These are phyloP conservation scores for Saturnispora diversa DNA, from an alignment of 805 yeast species.

Conservation along the genomic window DNA sequence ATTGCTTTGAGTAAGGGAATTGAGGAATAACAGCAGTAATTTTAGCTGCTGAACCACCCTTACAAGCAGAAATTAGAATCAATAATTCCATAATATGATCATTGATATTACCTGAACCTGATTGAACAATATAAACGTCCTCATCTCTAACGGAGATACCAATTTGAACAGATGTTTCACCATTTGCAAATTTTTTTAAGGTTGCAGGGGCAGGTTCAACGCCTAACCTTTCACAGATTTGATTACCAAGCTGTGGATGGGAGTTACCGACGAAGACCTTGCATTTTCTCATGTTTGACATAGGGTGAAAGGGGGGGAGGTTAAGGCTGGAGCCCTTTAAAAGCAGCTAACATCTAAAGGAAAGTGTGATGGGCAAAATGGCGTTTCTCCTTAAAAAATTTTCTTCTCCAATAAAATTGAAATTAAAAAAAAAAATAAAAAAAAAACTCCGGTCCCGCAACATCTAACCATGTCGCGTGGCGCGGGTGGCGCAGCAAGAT, in stretches of 20 bases:
- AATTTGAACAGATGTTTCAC: conserved; percentile 94
- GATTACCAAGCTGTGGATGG: conserved; percentile 87
- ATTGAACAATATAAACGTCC: conserved; percentile 89
- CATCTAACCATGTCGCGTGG: no score
- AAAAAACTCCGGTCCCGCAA: no score
- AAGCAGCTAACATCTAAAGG: conserved; percentile 2
- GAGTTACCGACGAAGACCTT: conserved; percentile 95
- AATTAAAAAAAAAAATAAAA: not conserved
- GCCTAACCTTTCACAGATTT: conserved; percentile 86
- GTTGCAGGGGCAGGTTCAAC: conserved; percentile 92
- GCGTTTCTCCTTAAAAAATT: no score
- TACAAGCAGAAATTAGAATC: conserved; percentile 88
- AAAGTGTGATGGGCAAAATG: conserved; percentile 1
- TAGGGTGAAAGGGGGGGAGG: not conserved
- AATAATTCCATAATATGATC: conserved; percentile 95
- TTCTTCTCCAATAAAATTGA: no score
- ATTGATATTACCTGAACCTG: conserved; percentile 79
- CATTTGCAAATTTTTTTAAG: conserved; percentile 87
- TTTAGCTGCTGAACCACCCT: conserved; percentile 97
- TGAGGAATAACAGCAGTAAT: conserved; percentile 96
- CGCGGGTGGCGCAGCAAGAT: no score
- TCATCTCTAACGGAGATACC: conserved; percentile 95
- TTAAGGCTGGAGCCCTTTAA: conserved; percentile 6
- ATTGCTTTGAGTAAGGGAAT: conserved; percentile 94
- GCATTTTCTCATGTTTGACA: conserved; percentile 76